A percentile compares a stretch with the other conserved stretches of the same genome.
These are phyloP conservation scores for Nyctanthes arbortristis DNA, from an alignment of 257 asterid species.

Conservation along the genomic window DNA sequence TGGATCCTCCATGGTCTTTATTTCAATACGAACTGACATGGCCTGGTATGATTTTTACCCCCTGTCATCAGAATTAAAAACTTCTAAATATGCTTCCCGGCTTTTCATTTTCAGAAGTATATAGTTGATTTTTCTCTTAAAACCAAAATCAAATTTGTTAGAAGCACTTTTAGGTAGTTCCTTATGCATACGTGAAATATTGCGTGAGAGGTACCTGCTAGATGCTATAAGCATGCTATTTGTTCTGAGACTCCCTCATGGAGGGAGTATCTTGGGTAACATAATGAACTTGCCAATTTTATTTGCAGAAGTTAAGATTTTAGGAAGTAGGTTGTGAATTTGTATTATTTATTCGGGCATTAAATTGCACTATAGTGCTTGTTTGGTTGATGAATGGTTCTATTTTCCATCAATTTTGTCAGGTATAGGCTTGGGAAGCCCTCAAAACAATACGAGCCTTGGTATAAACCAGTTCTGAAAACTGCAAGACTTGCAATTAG, in stretches of 20 bases:
- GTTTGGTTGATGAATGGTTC: not conserved
- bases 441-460: conserved; percentile 85
- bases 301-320: conserved; percentile 2
- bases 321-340: conserved; percentile 8
- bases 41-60: conserved; percentile 63
- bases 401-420: conserved; percentile 30
- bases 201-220: conserved; percentile 10
- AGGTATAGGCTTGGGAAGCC: conserved; percentile 98
- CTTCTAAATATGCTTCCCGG: not conserved
- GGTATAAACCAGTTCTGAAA: conserved; percentile 83
- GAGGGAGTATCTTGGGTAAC: conserved; percentile 11
- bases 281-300: conserved; percentile 8
- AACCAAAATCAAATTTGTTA: not conserved
- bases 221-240: conserved; percentile 1
- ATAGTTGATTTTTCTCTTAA: not conserved
- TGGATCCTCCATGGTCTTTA: conserved; percentile 78
- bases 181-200: conserved; percentile 5
- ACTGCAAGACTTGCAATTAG: conserved; percentile 78
- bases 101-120: not conserved
- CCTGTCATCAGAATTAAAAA: not conserved
- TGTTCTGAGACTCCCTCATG: conserved; percentile 8
- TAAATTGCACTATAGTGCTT: conserved; percentile 16
- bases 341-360: not conserved
- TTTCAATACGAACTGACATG: conserved; percentile 87
- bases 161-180: not conserved